Evolutionary conservation across 2,329 filamentous ascomycete species (phyloP).

Genomic region (Arthrobotrys entomopaga): DNA sequence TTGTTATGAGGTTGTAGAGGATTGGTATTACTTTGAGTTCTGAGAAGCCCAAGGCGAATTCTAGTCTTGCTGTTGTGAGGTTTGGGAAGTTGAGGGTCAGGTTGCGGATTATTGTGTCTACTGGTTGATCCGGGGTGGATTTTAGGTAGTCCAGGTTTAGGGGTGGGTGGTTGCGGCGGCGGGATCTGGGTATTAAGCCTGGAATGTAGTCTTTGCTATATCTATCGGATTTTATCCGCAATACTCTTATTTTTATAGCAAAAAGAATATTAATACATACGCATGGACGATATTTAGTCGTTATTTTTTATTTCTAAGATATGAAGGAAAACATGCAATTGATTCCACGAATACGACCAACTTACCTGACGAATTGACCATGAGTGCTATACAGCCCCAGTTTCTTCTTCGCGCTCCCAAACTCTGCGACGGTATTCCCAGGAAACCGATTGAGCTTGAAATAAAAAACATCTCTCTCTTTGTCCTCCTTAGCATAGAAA

Average conservation of each 20-base stretch:
- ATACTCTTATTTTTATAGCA: not conserved
- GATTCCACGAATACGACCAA: not conserved
- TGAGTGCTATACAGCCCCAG: not conserved
- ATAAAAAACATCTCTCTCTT: not conserved
- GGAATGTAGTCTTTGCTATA: not conserved
- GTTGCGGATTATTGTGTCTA: not conserved
- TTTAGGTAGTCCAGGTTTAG: not conserved
- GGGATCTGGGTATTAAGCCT: not conserved
- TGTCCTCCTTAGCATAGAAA: not conserved
- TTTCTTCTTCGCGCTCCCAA: not conserved
- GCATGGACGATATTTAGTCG: not conserved
- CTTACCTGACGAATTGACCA: slow-evolving; percentile 1
- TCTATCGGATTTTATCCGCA: not conserved
- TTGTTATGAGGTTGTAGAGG: too few species aligned
- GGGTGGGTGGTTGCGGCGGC: not conserved
- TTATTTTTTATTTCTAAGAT: not conserved
- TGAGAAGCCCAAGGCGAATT: too few species aligned
- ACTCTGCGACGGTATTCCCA: not conserved
- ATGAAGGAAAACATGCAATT: not conserved
- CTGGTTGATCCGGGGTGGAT: not conserved
- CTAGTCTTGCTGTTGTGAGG: slow-evolving; percentile 9
- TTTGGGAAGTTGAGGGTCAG: slow-evolving; percentile 10
- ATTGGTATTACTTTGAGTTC: too few species aligned
- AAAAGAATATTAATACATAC: too few species aligned
- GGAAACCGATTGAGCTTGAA: not conserved